Conservation (phyloP, 1,139 yeast genomes). For the Saccharomyces hybrid region DNA sequence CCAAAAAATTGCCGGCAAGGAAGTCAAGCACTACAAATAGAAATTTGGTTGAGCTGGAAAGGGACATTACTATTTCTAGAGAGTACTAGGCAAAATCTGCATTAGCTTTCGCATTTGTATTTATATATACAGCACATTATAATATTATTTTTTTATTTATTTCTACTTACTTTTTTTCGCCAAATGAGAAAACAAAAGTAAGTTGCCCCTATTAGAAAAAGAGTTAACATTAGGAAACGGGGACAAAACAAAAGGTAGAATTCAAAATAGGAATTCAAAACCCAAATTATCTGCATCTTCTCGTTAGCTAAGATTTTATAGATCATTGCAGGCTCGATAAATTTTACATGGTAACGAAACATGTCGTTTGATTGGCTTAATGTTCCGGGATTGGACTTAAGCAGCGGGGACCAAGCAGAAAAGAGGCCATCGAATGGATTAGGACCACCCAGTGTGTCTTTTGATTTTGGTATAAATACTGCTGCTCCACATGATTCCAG, state of each 20-base stretch:
- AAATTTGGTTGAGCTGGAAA: background rate
- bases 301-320: background rate
- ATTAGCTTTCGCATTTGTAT: background rate
- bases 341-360: background rate
- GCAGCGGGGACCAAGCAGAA: slow-evolving; percentile 1
- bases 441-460: slow-evolving; percentile 4
- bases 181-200: background rate
- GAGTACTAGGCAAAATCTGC: background rate
- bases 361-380: slow-evolving; percentile 33
- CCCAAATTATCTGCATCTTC: background rate
- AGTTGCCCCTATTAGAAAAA: background rate
- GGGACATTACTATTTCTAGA: background rate
- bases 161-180: background rate
- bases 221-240: background rate
- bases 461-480: slow-evolving; percentile 2
- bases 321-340: background rate
- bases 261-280: background rate
- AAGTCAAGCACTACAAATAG: background rate
- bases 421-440: background rate
- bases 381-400: slow-evolving; percentile 24
- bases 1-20: background rate
- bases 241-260: background rate
- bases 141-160: background rate
- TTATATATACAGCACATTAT: background rate
- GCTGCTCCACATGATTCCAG: slow-evolving; percentile 24